Evolutionary conservation across 2,329 filamentous ascomycete genomes (phyloP).

Genomic region (Blumeria hordei): DNA sequence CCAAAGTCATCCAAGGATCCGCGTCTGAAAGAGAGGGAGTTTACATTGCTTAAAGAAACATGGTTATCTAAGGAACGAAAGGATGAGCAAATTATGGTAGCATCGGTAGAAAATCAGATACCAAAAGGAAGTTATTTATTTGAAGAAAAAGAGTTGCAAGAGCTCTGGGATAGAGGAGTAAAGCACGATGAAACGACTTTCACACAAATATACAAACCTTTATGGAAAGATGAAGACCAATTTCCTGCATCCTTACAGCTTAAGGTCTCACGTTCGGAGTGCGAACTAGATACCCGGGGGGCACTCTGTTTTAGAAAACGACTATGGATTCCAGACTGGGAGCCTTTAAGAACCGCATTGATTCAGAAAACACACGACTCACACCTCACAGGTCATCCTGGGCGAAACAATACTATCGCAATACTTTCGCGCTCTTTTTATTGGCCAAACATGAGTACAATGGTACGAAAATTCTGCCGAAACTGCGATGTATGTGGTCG

Average conservation of each 20-base stretch:
- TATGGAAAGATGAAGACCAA: neutral
- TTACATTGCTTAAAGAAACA: neutral
- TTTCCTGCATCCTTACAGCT: neutral
- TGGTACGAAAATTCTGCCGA: neutral
- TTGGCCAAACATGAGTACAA: neutral
- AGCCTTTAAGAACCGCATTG: neutral
- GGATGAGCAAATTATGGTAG: neutral
- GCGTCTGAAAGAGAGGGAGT: neutral
- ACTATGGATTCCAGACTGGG: neutral
- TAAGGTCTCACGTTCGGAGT: neutral
- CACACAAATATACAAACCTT: neutral
- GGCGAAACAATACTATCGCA: neutral
- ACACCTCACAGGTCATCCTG: neutral
- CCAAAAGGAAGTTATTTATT: neutral
- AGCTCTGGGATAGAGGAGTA: neutral
- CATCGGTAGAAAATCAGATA: neutral
- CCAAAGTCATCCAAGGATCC: neutral
- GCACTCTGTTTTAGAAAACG: neutral
- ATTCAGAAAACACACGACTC: neutral
- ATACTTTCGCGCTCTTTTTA: neutral
- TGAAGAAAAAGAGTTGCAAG: neutral
- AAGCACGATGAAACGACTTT: neutral
- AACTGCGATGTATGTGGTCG: neutral
- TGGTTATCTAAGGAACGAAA: neutral
- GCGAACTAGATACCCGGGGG: neutral